Evolutionary conservation across 768 basidiomycete genomes (phyloP), one percentile per base, ranked within the genome.

Genomic region (Lentinula lateritia): DNA sequence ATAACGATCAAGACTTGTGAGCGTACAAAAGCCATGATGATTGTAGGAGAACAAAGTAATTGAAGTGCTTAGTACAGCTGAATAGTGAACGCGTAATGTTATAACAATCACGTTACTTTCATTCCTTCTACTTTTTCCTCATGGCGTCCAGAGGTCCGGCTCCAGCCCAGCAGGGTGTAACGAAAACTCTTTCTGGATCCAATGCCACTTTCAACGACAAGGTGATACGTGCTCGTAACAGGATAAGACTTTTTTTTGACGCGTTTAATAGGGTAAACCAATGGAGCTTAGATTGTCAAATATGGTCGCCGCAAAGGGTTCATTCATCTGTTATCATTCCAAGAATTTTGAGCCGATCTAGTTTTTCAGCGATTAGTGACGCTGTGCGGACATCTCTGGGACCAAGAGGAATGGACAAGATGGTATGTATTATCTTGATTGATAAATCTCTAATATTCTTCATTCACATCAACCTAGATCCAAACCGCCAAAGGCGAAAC

Each of bases 391-490:
- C 96, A 50, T 98, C 95, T 46, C 76, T 99, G 67, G 96, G 96
- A 13, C 96, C 96, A 52, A 87, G 91, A 74, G 96, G 96, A 64
- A 99, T 99, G 96, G 96, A 98, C 79, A 98, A 98, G 81, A 98
- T 98, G 96, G 96, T 92, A 69, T 62, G 79, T 65, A 42, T 35
- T 10, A 12, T 32, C 23, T 56, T 45, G 36, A 13, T 45, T 43
- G 23, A 54, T 58, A 32, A 52, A 48, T 61, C 57, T 56, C 63
- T 55, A 28, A 3, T 28, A 28, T 61, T 20, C 28, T 35, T 58
- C 58, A 46, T 64, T 57, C 35, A 54, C 35, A 9, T 20, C 56
- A 15, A 56, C 62, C 39, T 63, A 97, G 96, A 98, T 98, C 70
- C 93, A 95, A 85, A 97, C 95, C 6, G 77, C 92, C 7, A 93